Evolutionary conservation across 169 alveolate genomes (phyloP), one percentile per base, ranked within the genome.

Genomic region (Plasmodium yoelii): DNA sequence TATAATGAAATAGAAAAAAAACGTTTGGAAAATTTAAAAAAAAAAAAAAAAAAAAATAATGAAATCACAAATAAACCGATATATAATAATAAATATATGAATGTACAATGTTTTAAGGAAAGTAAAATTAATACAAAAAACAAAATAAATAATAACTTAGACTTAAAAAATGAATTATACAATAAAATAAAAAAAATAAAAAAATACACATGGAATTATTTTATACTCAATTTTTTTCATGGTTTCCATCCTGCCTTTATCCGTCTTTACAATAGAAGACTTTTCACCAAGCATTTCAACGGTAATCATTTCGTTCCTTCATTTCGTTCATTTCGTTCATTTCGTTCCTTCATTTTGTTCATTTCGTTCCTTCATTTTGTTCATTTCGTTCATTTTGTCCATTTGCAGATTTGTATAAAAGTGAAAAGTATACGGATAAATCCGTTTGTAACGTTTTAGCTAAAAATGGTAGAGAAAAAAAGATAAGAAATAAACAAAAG

Each of bases 211-310:
- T 34, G 42, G 42, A 34, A 34, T 7, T 0, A 34, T 34, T 34
- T 68, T 9, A 3, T 68, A 18, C 1, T 47, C 18, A 64, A 22
- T 1, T 24, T 39, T 22, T 82, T 55, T 49, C 10, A 47, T 1
- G 39, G 47, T 46, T n/a, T 55, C 44, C 90, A 82, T 46, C 90
- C 90, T 2, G 90, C 90, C 44, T 39, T 61, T 8, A 68, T 82
- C 22, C 90, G 90, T 7, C 82, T 82, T 1, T 73, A 82, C 28
- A 82, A 82, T 72, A 68, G 90, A 1, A 82, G 49, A 51, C 64
- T 82, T 4, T 82, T 82, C 64, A 24, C 13, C 9, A 82, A 51
- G 44, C 5, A 82, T 18, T 82, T 82, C 28, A 39, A 82, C 28
- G 67, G 88, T 77, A 64, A 24, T 64, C 1, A 60, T 34, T 34